phyloP scores from a whole-genome alignment of 768 basidiomycete genomes.

The Pluteus cervinus region DNA sequence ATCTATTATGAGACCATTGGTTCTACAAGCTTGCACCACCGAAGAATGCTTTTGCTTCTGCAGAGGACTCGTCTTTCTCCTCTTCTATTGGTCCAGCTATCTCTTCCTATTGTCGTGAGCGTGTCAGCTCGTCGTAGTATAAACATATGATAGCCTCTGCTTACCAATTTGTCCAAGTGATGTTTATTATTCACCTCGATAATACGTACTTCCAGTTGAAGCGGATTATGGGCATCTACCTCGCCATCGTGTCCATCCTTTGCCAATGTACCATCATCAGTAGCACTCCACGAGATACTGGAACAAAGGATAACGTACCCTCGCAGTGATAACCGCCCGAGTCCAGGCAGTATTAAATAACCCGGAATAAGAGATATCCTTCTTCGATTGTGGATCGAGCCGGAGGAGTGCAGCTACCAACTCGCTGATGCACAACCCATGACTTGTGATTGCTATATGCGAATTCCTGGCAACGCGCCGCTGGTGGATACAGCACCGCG shows the following conservation, averaged over 20 bases:
- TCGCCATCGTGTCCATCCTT: too few species aligned
- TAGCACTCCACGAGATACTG: constrained; percentile 2
- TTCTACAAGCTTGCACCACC: too few species aligned
- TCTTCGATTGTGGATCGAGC: constrained; percentile 39
- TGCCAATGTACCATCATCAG: too few species aligned
- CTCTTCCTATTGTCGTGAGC: constrained; percentile 13
- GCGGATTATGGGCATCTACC: too few species aligned
- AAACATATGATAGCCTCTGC: too few species aligned
- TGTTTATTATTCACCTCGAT: too few species aligned
- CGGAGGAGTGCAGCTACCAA: constrained; percentile 49
- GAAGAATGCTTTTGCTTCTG: constrained; percentile 29
- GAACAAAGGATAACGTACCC: constrained; percentile 24
- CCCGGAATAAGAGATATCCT: constrained; percentile 34
- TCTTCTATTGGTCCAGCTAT: constrained; percentile 9
- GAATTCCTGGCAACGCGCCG: too few species aligned
- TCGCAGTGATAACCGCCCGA: constrained; percentile 38
- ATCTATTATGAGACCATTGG: too few species aligned
- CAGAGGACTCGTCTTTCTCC: constrained; percentile 17
- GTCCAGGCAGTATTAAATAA: constrained; percentile 75
- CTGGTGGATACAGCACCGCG: too few species aligned
- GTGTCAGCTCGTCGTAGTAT: too few species aligned
- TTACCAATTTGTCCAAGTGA: too few species aligned
- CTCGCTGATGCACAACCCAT: constrained; percentile 67
- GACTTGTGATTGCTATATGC: constrained; percentile 68
- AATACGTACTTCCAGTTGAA: too few species aligned